Conservation (phyloP, 495 filamentous ascomycete species). For the Hyaloscypha finlandica region DNA sequence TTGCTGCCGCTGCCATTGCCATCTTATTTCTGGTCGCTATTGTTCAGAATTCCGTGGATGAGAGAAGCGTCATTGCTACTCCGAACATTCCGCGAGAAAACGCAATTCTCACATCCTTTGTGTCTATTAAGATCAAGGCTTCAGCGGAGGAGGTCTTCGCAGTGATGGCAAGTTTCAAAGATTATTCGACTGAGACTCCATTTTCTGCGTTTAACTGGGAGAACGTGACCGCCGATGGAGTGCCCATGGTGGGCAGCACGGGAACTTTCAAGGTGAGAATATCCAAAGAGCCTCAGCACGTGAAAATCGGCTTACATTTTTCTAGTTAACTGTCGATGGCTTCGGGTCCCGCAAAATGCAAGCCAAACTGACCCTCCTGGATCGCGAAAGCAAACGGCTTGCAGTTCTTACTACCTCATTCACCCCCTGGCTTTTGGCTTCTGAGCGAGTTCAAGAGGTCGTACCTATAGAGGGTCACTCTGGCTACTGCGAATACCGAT, state of each 20-base stretch:
- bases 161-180: constrained; percentile 14
- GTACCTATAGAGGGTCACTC: constrained; percentile 8
- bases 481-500: constrained; percentile 19
- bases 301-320: neutral
- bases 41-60: constrained; percentile 11
- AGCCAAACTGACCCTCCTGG: constrained; percentile 17
- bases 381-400: constrained; percentile 16
- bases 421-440: constrained; percentile 17
- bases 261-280: constrained; percentile 21
- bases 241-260: constrained; percentile 14
- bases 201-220: constrained; percentile 19
- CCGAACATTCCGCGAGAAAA: constrained; percentile 18
- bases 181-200: constrained; percentile 5
- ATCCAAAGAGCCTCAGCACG: neutral
- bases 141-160: constrained; percentile 24
- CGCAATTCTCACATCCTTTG: constrained; percentile 16
- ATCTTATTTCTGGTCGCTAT: constrained; percentile 4
- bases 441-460: constrained; percentile 21
- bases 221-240: constrained; percentile 7
- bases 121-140: constrained; percentile 17
- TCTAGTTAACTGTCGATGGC: constrained; percentile 15
- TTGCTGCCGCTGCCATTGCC: neutral
- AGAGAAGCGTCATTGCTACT: constrained; percentile 2
- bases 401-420: constrained; percentile 6
- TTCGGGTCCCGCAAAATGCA: neutral